These are phyloP conservation scores for Byssoonygena ceratinophila DNA, from an alignment of 2,329 filamentous ascomycete genomes.

Conservation along the genomic window DNA sequence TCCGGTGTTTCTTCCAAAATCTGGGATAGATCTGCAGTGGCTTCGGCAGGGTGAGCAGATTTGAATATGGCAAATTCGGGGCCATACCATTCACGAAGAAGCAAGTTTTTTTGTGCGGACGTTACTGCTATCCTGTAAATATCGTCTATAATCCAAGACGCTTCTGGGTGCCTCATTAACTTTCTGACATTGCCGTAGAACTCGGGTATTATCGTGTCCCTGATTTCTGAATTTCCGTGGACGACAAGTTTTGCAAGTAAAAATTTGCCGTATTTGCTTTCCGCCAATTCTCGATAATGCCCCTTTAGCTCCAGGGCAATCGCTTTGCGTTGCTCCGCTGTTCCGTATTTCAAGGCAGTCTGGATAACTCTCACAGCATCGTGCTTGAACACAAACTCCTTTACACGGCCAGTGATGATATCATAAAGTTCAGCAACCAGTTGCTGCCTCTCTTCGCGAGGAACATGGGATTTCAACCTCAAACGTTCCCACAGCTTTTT, in stretches of 20 bases:
- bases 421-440: constrained; percentile 81
- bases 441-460: constrained; percentile 74
- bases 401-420: constrained; percentile 82
- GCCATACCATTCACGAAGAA: constrained; percentile 93
- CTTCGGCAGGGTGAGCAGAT: constrained; percentile 40
- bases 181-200: constrained; percentile 91
- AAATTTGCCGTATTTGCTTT: constrained; percentile 97
- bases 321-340: constrained; percentile 67
- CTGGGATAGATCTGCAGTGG: constrained; percentile 56
- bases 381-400: constrained; percentile 97
- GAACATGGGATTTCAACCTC: constrained; percentile 84
- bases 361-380: constrained; percentile 94
- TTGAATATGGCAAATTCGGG: constrained; percentile 80
- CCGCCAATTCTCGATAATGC: constrained; percentile 70
- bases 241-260: constrained; percentile 89
- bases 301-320: constrained; percentile 82
- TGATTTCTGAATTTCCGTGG: constrained; percentile 77
- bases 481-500: constrained; percentile 97
- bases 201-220: constrained; percentile 80
- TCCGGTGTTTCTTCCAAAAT: constrained; percentile 70
- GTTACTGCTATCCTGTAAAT: constrained; percentile 85
- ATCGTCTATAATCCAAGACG: constrained; percentile 95
- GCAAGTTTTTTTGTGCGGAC: constrained; percentile 68
- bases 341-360: constrained; percentile 93
- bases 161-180: constrained; percentile 91